Conservation (phyloP, 2,329 filamentous ascomycete genomes). For the Colletotrichum incanum region DNA sequence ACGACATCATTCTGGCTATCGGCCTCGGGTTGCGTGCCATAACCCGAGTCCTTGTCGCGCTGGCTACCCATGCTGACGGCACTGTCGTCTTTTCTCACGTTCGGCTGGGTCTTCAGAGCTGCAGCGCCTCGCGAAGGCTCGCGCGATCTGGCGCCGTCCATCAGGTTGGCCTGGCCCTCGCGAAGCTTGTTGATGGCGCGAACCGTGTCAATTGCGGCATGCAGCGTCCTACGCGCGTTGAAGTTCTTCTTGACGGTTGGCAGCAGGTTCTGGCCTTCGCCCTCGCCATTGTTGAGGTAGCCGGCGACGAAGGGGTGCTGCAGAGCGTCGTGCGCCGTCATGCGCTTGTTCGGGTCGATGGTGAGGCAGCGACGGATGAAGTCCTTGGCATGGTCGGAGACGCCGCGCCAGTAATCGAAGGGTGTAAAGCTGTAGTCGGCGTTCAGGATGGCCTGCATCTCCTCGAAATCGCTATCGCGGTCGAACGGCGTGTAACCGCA, state of each 20-base stretch:
- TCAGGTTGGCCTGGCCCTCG: constrained; percentile 73
- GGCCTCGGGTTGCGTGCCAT: constrained; percentile 58
- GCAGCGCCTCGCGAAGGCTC: constrained; percentile 62
- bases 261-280: constrained; percentile 74
- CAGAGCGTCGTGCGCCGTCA: constrained; percentile 88
- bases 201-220: constrained; percentile 80
- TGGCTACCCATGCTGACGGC: constrained; percentile 57
- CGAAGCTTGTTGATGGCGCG: constrained; percentile 80
- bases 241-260: constrained; percentile 83
- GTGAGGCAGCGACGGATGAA: constrained; percentile 95
- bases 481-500: constrained; percentile 99
- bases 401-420: constrained; percentile 95
- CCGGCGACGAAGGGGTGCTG: constrained; percentile 77
- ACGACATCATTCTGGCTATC: constrained; percentile 59
- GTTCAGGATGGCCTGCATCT: constrained; percentile 98
- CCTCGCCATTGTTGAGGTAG: constrained; percentile 60
- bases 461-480: constrained; percentile 96
- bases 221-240: constrained; percentile 78
- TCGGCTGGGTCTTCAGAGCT: constrained; percentile 47
- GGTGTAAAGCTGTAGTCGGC: constrained; percentile 98
- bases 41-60: constrained; percentile 63
- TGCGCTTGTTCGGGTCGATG: constrained; percentile 87
- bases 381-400: constrained; percentile 87
- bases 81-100: constrained; percentile 61
- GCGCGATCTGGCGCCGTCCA: constrained; percentile 72